These are phyloP conservation scores for Pseudocercospora fijiensis DNA, from an alignment of 2,329 filamentous ascomycete species.

Conservation along the genomic window DNA sequence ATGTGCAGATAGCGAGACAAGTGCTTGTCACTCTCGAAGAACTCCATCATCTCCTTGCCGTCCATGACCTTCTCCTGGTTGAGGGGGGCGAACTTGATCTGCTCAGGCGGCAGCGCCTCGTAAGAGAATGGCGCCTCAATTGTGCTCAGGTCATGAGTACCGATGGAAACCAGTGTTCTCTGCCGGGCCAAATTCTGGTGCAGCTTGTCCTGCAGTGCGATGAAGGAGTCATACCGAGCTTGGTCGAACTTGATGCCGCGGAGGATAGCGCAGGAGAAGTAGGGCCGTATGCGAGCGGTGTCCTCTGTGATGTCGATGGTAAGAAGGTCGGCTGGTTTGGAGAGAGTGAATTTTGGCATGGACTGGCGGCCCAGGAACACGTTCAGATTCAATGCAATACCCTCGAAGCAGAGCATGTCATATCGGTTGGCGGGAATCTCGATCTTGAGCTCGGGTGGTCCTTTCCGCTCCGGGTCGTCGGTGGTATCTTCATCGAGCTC, in stretches of 20 bases:
- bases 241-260: conserved; percentile 89
- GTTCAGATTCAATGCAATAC: conserved; percentile 91
- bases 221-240: conserved; percentile 94
- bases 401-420: conserved; percentile 96
- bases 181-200: conserved; percentile 94
- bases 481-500: conserved; percentile 96
- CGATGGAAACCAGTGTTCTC: conserved; percentile 91
- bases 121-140: conserved; percentile 95
- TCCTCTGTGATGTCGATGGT: conserved; percentile 67
- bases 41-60: conserved; percentile 83
- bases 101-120: conserved; percentile 84
- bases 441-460: conserved; percentile 92
- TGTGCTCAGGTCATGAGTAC: conserved; percentile 93
- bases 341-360: conserved; percentile 76
- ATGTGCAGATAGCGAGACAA: conserved; percentile 89
- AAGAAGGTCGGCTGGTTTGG: conserved; percentile 69
- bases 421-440: conserved; percentile 91
- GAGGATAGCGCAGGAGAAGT: conserved; percentile 84
- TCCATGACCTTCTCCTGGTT: conserved; percentile 91
- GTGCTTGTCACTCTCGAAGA: conserved; percentile 92
- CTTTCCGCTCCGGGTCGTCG: conserved; percentile 57
- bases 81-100: conserved; percentile 85
- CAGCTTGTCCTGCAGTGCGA: conserved; percentile 93
- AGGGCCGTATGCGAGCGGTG: conserved; percentile 78
- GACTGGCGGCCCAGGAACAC: conserved; percentile 79